Conservation (phyloP, 2,329 filamentous ascomycete species). For the Cladosporium velox region DNA sequence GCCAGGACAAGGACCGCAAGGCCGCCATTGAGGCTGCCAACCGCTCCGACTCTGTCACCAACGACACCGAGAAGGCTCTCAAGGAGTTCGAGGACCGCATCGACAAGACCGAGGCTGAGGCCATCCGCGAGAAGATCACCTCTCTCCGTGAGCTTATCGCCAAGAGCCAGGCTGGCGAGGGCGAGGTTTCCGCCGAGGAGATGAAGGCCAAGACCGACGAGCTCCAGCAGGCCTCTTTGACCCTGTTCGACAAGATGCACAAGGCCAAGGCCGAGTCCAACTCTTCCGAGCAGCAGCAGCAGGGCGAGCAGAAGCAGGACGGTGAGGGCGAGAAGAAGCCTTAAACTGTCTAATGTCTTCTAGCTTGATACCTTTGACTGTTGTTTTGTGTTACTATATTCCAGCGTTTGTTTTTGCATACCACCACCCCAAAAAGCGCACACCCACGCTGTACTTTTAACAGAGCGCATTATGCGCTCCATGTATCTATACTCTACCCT, state of each 20-base stretch:
- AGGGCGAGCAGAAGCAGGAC: constrained; percentile 44
- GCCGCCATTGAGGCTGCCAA: constrained; percentile 92
- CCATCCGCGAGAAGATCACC: constrained; percentile 95
- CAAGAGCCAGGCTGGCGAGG: constrained; percentile 94
- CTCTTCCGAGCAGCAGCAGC: constrained; percentile 46
- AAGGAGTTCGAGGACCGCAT: constrained; percentile 96
- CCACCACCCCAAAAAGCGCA: constrained; percentile 14
- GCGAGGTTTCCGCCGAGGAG: constrained; percentile 79
- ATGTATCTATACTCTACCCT: constrained; percentile 21
- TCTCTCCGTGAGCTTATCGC: constrained; percentile 77
- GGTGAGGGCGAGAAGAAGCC: constrained; percentile 74
- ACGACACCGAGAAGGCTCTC: constrained; percentile 97
- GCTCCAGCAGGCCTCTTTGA: constrained; percentile 92
- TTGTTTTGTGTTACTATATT: constrained; percentile 16
- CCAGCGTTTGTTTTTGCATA: constrained; percentile 20
- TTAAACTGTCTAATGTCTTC: constrained; percentile 40
- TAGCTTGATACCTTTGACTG: constrained; percentile 14
- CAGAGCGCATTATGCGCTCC: constrained; percentile 15
- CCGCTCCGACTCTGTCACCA: constrained; percentile 91
- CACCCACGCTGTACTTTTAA: constrained; percentile 19
- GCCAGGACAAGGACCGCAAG: constrained; percentile 96
- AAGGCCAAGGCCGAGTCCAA: constrained; percentile 69
- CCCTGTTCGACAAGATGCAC: constrained; percentile 99
- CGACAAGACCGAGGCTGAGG: constrained; percentile 92
- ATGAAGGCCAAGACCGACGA: constrained; percentile 99